Evolutionary conservation across 1,284 basidiomycete species (phyloP), one percentile per base, ranked within the genome.

Genomic region (Cronartium quercuum): DNA sequence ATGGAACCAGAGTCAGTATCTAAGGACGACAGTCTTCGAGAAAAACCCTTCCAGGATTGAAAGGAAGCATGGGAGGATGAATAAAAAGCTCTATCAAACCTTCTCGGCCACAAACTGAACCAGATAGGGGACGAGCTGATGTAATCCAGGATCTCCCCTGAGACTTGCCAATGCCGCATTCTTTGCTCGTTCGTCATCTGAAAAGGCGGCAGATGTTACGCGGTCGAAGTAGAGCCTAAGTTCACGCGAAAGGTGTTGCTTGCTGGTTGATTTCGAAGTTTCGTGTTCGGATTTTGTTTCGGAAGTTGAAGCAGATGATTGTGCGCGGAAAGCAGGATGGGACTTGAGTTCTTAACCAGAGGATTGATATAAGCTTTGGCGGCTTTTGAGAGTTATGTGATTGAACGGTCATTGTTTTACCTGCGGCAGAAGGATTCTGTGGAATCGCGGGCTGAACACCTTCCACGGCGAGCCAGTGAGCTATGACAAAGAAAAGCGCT

Each of bases 391-490:
- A 62, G 63, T 18, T 47, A 55, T 47, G 37, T 76, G 37, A 65
- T 18, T 61, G 40, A 15, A 37, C 44, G 12, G 63, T 63, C 7
- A 71, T 60, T 58, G 65, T 40, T 66, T 64, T 61, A 78, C 64
- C 70, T 15, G 82, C 79, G 18, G 83, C 84, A 1, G 92, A 90
- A 0, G 96, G 96, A 80, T 98, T 99, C 82, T 98, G 94, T 6
- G 94, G 92, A 57, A 97, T 91, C 18, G 94, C 87, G 0, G 96
- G 95, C 81, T 98, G 95, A 3, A 99, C 91, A 44, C 96, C 95
- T 81, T 99, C 95, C 34, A 98, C 92, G 0, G 95, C 94, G 29
- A 99, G 86, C 96, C 95, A 98, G 81, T 98, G 95, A 3, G 94
- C 92, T 34, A 41, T n/a, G 29, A 47, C 47, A 35, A 57, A 7